Evolutionary conservation across 306 rosid genomes (phyloP).

Genomic region (Fragaria ananassa): DNA sequence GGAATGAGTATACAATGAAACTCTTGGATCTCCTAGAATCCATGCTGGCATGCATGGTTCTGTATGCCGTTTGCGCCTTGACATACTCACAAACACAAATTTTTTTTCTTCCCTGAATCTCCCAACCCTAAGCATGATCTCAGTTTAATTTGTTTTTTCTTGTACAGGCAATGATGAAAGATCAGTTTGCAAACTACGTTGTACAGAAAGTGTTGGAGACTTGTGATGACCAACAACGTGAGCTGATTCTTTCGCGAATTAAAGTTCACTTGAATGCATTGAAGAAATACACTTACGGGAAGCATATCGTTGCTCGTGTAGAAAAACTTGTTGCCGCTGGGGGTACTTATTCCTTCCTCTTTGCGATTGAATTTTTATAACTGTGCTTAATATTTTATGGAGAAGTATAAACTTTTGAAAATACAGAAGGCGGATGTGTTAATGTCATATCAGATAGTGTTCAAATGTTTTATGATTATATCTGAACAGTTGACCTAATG

Average conservation of each 20-base stretch:
- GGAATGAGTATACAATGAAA: neutral
- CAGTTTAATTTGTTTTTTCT: neutral
- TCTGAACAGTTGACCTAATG: neutral
- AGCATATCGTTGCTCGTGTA: slow-evolving; percentile 94
- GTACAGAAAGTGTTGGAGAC: slow-evolving; percentile 97
- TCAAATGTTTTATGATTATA: neutral
- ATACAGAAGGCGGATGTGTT: neutral
- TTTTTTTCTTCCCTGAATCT: neutral
- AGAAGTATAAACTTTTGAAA: neutral
- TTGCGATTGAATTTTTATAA: neutral
- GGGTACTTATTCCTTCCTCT: slow-evolving; percentile 46
- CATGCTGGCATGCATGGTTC: neutral
- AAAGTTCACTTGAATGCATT: slow-evolving; percentile 94
- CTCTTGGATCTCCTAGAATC: neutral
- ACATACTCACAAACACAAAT: neutral
- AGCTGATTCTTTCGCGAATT: slow-evolving; percentile 85
- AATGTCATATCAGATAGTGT: neutral
- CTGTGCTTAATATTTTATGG: neutral
- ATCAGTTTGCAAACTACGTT: slow-evolving; percentile 91
- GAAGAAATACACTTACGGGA: slow-evolving; percentile 93
- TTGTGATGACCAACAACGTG: slow-evolving; percentile 93
- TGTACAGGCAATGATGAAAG: slow-evolving; percentile 88
- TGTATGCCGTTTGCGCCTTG: neutral
- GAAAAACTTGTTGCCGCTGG: slow-evolving; percentile 99
- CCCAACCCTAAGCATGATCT: neutral